Conservation (phyloP, 1,139 yeast genomes). For the Sugiyamaella pinicola region DNA sequence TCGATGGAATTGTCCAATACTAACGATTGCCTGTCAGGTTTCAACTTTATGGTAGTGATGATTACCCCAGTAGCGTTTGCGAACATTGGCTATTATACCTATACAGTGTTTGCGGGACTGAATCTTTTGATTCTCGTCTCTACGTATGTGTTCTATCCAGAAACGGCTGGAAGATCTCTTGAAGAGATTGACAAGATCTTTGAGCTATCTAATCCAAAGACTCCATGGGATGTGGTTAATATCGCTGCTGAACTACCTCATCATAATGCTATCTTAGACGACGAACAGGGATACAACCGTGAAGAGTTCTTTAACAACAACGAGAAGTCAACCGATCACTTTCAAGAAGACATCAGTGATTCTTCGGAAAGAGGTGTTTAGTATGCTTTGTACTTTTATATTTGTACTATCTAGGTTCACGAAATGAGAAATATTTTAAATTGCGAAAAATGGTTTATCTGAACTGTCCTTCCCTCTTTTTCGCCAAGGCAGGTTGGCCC, state of each 20-base stretch:
- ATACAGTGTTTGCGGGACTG: slow-evolving; percentile 47
- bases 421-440: too few relatives aligned
- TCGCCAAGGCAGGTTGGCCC: too few relatives aligned
- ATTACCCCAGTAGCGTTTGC: slow-evolving; percentile 55
- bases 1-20: too few relatives aligned
- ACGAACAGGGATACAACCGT: slow-evolving; percentile 1
- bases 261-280: slow-evolving; percentile 16
- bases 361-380: not conserved
- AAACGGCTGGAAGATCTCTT: slow-evolving; percentile 62
- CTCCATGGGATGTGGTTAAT: slow-evolving; percentile 46
- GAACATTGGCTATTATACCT: slow-evolving; percentile 50
- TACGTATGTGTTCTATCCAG: slow-evolving; percentile 59
- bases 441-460: too few relatives aligned
- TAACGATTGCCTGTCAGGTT: slow-evolving; percentile 45
- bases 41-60: slow-evolving; percentile 58
- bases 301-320: not conserved
- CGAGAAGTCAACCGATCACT: slow-evolving; percentile 3
- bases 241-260: slow-evolving; percentile 31
- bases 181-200: slow-evolving; percentile 48
- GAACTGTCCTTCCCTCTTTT: too few relatives aligned
- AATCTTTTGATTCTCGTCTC: slow-evolving; percentile 41
- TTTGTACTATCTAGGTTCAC: not conserved
- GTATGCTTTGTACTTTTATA: too few relatives aligned
- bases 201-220: slow-evolving; percentile 38
- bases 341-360: slow-evolving; percentile 3